Evolutionary conservation across 129 eudicot genomes (phyloP).

Genomic region (Lactuca saligna): DNA sequence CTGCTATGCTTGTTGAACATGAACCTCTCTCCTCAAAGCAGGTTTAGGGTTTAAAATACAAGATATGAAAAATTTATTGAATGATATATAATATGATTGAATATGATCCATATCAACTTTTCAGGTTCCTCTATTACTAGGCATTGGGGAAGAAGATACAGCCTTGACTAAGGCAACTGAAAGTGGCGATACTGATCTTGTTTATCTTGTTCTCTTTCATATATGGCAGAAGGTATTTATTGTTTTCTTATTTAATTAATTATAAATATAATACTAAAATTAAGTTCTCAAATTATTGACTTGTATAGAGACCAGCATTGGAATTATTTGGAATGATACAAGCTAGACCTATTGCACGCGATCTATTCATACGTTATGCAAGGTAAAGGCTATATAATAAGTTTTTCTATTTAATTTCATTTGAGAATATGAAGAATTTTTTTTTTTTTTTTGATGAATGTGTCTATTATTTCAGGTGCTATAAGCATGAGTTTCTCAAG

Average conservation of each 20-base stretch:
- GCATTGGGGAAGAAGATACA: constrained; percentile 96
- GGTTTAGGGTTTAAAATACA: constrained; percentile 38
- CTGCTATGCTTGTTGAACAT: constrained; percentile 97
- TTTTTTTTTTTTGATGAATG: not conserved
- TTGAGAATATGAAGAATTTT: not conserved
- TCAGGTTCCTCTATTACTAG: constrained; percentile 90
- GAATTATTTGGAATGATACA: constrained; percentile 84
- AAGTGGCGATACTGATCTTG: constrained; percentile 98
- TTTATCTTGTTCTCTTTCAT: constrained; percentile 89
- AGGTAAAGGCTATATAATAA: constrained; percentile 35
- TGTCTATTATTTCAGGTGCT: constrained; percentile 49
- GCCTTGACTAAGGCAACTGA: constrained; percentile 84
- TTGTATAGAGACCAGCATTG: constrained; percentile 70
- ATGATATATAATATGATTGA: too few species aligned
- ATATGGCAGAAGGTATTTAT: constrained; percentile 89
- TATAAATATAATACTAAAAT: constrained; percentile 9
- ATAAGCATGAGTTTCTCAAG: constrained; percentile 89
- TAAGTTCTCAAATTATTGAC: constrained; percentile 8
- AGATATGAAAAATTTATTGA: not conserved
- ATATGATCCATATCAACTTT: not conserved
- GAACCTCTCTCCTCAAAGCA: constrained; percentile 97
- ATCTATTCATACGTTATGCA: constrained; percentile 74
- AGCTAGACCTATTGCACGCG: constrained; percentile 89
- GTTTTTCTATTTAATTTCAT: constrained; percentile 1
- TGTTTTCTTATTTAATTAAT: not conserved